Conservation (phyloP, 2,329 filamentous ascomycete species). For the Stachybotrys echinatus region DNA sequence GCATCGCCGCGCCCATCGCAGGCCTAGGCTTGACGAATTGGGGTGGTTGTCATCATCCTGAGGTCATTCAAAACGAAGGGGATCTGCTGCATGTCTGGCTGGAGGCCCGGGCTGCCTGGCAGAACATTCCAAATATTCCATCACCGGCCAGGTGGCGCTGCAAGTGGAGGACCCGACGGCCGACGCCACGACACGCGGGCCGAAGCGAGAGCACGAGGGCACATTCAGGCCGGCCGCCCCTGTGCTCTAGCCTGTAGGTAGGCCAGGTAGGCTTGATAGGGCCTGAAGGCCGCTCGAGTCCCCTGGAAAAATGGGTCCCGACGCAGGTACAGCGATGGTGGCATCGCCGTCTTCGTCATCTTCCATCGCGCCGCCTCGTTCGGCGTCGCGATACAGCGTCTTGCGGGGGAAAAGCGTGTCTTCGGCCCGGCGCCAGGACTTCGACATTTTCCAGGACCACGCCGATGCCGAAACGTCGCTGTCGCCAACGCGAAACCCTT, state of each 20-base stretch:
- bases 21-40: too few relatives aligned
- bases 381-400: conserved; percentile 23
- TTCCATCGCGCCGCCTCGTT: conserved; percentile 13
- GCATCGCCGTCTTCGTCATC: neutral
- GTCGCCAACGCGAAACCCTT: too few relatives aligned
- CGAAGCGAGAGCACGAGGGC: neutral
- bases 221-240: too few relatives aligned
- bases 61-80: too few relatives aligned
- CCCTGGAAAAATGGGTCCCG: conserved; percentile 1
- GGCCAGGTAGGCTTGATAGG: too few relatives aligned
- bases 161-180: neutral
- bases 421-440: conserved; percentile 14
- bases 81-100: too few relatives aligned
- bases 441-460: conserved; percentile 22
- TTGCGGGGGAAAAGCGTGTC: conserved; percentile 30
- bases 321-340: conserved; percentile 2
- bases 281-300: neutral
- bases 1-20: too few relatives aligned
- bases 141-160: neutral
- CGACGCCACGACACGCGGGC: neutral
- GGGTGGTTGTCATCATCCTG: too few relatives aligned
- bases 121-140: too few relatives aligned
- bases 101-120: too few relatives aligned
- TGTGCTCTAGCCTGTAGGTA: too few relatives aligned
- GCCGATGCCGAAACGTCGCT: neutral